A percentile compares a stretch with the other conserved stretches of the same genome.
Evolutionary conservation across 148 eudicot species (phyloP).

Genomic region (Rhododendron ovatum): DNA sequence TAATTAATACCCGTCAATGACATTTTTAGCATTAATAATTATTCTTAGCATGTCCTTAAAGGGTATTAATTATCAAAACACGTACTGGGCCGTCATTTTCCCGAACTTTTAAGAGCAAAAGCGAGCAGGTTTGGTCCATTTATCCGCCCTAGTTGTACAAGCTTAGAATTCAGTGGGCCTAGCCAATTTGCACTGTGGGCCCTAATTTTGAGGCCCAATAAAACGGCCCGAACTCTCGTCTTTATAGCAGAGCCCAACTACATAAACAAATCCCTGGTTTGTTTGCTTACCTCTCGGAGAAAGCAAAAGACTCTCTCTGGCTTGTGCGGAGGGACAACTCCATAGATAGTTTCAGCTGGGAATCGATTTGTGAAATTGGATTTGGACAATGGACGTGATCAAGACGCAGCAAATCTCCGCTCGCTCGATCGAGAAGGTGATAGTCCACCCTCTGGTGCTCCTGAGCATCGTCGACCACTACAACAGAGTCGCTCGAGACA

Average conservation of each 20-base stretch:
- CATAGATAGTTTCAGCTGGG: not conserved
- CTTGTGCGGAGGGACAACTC: not conserved
- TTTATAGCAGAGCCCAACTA: not conserved
- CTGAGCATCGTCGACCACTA: conserved; percentile 96
- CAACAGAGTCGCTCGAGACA: conserved; percentile 95
- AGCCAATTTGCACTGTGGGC: not conserved
- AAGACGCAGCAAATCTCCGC: conserved; percentile 83
- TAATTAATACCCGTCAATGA: too few relatives aligned
- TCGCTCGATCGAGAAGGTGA: conserved; percentile 76
- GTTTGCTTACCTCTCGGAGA: not conserved
- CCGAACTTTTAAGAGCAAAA: not conserved
- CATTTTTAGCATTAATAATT: too few relatives aligned
- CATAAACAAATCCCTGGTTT: not conserved
- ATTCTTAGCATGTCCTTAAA: too few relatives aligned
- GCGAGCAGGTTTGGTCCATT: not conserved
- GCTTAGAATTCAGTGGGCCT: not conserved
- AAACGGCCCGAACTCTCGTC: not conserved
- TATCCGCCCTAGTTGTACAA: not conserved
- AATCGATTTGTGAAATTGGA: not conserved
- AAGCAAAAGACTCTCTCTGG: not conserved
- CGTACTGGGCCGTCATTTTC: too few relatives aligned
- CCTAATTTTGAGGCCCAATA: not conserved
- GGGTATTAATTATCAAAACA: too few relatives aligned
- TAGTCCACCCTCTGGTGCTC: conserved; percentile 87
- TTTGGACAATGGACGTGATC: conserved; percentile 80